Percentiles rank a stretch among this genome's conserved stretches.
Conservation (phyloP, 352 stramenopile genomes). For the Pythium aphanidermatum region DNA sequence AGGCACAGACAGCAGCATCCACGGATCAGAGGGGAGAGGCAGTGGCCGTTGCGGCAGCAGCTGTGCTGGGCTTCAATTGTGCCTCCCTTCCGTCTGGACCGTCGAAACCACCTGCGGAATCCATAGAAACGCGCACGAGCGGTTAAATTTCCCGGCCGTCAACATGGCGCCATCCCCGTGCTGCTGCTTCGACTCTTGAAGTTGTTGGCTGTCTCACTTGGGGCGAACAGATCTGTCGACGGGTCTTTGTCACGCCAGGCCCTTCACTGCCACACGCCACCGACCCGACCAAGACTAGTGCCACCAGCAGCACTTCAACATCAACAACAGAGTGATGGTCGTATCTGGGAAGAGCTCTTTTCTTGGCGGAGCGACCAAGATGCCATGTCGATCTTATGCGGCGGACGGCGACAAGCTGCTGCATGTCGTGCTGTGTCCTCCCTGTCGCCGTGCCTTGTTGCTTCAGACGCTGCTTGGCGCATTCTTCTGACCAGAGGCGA, state of each 20-base stretch:
- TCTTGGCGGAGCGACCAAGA: not conserved
- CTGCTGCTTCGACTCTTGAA: not conserved
- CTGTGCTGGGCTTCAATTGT: no score
- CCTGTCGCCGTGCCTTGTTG: no score
- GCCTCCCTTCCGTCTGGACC: no score
- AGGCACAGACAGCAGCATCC: no score
- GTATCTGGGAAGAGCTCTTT: slow-evolving; percentile 3
- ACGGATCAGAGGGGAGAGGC: no score
- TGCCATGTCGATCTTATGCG: not conserved
- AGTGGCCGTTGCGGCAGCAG: no score
- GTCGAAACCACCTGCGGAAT: no score
- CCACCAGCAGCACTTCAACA: slow-evolving; percentile 20
- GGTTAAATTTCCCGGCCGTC: no score
- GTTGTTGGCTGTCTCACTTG: not conserved
- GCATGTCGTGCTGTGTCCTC: not conserved
- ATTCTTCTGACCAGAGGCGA: no score
- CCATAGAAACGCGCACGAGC: no score
- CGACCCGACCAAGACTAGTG: slow-evolving; percentile 12
- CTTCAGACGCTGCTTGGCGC: no score
- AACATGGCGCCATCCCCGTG: no score
- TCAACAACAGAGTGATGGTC: slow-evolving; percentile 10
- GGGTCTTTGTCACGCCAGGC: slow-evolving; percentile 20
- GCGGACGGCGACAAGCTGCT: not conserved
- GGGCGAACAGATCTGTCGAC: slow-evolving; percentile 10
- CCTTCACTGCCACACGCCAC: slow-evolving; percentile 15